phyloP scores from a whole-genome alignment of 2,329 filamentous ascomycete species.

The Rosellinia necatrix region DNA sequence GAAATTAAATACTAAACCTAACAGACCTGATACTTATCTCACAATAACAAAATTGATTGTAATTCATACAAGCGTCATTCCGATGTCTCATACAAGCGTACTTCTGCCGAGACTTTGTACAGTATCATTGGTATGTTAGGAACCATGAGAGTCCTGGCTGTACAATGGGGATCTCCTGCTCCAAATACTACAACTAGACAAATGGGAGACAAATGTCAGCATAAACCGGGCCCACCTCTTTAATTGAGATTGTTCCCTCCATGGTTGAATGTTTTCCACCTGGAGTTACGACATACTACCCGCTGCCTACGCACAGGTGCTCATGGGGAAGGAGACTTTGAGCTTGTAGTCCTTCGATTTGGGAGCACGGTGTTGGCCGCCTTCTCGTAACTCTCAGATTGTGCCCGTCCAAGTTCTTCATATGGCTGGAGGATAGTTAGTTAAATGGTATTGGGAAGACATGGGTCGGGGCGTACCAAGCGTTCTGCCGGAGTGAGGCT shows the following conservation, averaged over 20 bases:
- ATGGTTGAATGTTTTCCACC: not conserved
- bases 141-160: conserved; percentile 9
- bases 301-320: not conserved
- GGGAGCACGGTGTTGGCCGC: conserved; percentile 33
- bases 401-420: conserved; percentile 39
- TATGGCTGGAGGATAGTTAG: conserved; percentile 42
- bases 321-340: conserved; percentile 12
- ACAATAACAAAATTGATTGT: not conserved
- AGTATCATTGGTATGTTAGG: conserved; percentile 1
- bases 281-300: not conserved
- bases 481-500: conserved; percentile 48
- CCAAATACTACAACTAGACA: conserved; percentile 6
- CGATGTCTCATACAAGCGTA: not conserved
- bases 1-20: not conserved
- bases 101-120: not conserved
- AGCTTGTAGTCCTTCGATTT: conserved; percentile 7
- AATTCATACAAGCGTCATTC: not conserved
- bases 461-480: conserved; percentile 41
- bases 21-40: not conserved
- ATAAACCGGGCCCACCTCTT: not conserved
- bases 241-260: not conserved
- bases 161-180: conserved; percentile 10
- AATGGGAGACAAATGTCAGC: not conserved
- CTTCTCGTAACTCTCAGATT: conserved; percentile 41
- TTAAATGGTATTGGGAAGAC: conserved; percentile 2